phyloP scores from a whole-genome alignment of 495 filamentous ascomycete species.

The Parathielavia hyrcaniae region DNA sequence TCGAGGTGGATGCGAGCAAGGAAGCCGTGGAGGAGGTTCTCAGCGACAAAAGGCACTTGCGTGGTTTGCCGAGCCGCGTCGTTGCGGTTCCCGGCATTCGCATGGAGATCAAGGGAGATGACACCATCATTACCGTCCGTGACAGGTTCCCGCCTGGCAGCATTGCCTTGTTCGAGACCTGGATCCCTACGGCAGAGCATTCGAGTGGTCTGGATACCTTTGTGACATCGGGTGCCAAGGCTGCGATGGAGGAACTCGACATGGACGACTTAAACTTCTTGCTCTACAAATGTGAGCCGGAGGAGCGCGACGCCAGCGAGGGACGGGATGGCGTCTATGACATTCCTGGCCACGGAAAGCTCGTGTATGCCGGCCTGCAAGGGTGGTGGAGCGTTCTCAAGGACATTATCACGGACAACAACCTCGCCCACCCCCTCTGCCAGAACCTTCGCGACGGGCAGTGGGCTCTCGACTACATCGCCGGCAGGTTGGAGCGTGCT shows the following conservation, averaged over 20 bases:
- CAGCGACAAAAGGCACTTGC: constrained; percentile 61
- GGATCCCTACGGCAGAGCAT: constrained; percentile 79
- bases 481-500: constrained; percentile 67
- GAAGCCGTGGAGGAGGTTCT: constrained; percentile 57
- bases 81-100: constrained; percentile 62
- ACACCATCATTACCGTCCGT: constrained; percentile 74
- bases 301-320: constrained; percentile 75
- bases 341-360: constrained; percentile 73
- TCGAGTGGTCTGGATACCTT: constrained; percentile 72
- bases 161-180: constrained; percentile 92
- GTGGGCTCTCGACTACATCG: constrained; percentile 90
- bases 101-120: constrained; percentile 59
- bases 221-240: constrained; percentile 71
- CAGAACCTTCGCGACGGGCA: constrained; percentile 85
- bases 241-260: constrained; percentile 66
- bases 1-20: constrained; percentile 70
- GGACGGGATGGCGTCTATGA: constrained; percentile 80
- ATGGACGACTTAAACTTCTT: constrained; percentile 86
- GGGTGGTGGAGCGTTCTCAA: constrained; percentile 96
- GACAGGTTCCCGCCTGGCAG: constrained; percentile 83
- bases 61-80: constrained; percentile 75
- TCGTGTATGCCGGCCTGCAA: constrained; percentile 94
- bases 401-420: constrained; percentile 77
- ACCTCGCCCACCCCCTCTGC: constrained; percentile 88
- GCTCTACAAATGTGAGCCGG: constrained; percentile 85